Conservation (phyloP, 2,329 filamentous ascomycete genomes). For the Exserohilum turcica region DNA sequence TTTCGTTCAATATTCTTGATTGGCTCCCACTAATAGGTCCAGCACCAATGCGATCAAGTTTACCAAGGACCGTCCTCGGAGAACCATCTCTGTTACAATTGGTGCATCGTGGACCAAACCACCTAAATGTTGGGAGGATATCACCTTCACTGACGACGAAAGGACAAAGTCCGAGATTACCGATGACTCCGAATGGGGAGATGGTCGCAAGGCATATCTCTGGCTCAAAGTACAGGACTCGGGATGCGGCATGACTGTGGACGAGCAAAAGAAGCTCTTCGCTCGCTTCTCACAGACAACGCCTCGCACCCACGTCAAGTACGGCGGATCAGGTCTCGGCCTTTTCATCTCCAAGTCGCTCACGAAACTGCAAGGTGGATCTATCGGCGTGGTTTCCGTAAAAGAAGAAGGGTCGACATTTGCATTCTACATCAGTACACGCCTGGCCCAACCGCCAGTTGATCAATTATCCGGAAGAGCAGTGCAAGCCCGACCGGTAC, state of each 20-base stretch:
- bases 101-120: slow-evolving; percentile 37
- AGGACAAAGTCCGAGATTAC: slow-evolving; percentile 7
- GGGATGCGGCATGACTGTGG: slow-evolving; percentile 46
- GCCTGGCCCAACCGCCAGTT: slow-evolving; percentile 22
- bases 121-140: slow-evolving; percentile 18
- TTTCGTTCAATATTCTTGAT: slow-evolving; percentile 24
- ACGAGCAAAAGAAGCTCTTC: slow-evolving; percentile 45
- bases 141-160: slow-evolving; percentile 24
- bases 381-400: slow-evolving; percentile 50
- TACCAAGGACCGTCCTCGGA: slow-evolving; percentile 43
- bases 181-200: slow-evolving; percentile 35
- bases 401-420: slow-evolving; percentile 46
- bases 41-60: slow-evolving; percentile 42
- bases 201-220: slow-evolving; percentile 43
- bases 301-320: slow-evolving; percentile 43
- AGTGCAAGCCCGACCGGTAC: slow-evolving; percentile 9
- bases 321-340: slow-evolving; percentile 51
- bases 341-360: slow-evolving; percentile 51
- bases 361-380: slow-evolving; percentile 43
- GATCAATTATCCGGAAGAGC: slow-evolving; percentile 2
- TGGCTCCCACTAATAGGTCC: slow-evolving; percentile 28
- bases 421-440: slow-evolving; percentile 48
- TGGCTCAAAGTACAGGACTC: slow-evolving; percentile 47
- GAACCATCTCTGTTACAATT: slow-evolving; percentile 46
- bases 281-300: slow-evolving; percentile 39